A percentile compares a stretch with the other conserved stretches of the same genome.
phyloP scores from a whole-genome alignment of 78 protist species.

The Salpingoeca rosetta region DNA sequence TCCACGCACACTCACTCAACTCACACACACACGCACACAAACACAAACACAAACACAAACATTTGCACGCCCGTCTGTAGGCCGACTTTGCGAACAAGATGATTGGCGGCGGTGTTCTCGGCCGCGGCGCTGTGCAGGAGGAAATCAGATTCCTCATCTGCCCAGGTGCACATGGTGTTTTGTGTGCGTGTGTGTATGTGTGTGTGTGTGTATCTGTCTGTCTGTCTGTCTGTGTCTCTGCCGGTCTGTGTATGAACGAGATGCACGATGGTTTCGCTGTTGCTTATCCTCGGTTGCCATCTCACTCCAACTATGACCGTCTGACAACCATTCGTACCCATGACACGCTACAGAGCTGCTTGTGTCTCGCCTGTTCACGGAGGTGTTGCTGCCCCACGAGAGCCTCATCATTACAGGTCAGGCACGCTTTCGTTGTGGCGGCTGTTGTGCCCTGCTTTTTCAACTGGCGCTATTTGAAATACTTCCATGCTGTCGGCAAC shows the following conservation, averaged over 20 bases:
- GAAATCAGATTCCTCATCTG: conserved; percentile 42
- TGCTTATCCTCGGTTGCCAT: too few relatives aligned
- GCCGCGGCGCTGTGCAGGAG: conserved; percentile 59
- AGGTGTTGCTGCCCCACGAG: conserved; percentile 8
- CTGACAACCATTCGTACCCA: too few relatives aligned
- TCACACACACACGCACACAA: too few relatives aligned
- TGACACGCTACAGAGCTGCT: conserved; percentile 19
- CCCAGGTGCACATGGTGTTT: conserved; percentile 12
- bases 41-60: too few relatives aligned
- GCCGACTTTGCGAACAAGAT: conserved; percentile 59
- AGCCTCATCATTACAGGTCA: conserved; percentile 12
- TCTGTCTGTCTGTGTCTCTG: background rate
- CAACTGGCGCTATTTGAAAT: background rate
- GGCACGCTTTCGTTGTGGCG: background rate
- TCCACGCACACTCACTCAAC: background rate
- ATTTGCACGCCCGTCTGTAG: too few relatives aligned
- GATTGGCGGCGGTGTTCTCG: conserved; percentile 61
- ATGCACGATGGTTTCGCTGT: background rate
- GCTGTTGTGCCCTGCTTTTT: background rate
- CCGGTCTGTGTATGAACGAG: background rate
- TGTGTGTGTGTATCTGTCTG: background rate
- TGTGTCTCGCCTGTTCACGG: conserved; percentile 21
- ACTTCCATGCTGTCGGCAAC: background rate
- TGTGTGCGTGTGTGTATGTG: background rate
- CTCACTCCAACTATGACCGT: too few relatives aligned